A percentile compares a stretch with the other conserved stretches of the same genome.
phyloP scores from a whole-genome alignment of 129 eudicot genomes.

The Lactuca sativa region DNA sequence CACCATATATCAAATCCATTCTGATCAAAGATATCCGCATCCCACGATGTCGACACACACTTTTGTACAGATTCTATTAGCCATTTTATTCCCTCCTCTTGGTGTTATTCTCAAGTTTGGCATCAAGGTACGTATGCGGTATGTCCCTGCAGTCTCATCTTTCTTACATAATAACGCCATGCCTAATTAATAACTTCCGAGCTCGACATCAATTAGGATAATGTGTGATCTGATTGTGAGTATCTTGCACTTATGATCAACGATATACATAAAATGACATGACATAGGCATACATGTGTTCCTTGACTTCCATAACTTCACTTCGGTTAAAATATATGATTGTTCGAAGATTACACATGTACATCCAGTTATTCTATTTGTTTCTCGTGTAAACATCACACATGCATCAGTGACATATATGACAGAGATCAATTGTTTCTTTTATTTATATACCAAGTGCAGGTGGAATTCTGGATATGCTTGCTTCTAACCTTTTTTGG shows the following conservation, averaged over 20 bases:
- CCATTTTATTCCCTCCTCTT: conserved; percentile 71
- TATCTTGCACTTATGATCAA: no score
- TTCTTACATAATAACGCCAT: no score
- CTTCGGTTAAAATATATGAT: neutral
- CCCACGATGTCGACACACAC: conserved; percentile 41
- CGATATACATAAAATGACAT: no score
- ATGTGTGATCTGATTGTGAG: no score
- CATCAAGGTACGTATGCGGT: conserved; percentile 37
- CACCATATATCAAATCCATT: conserved; percentile 5
- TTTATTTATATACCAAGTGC: neutral
- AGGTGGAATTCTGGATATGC: neutral
- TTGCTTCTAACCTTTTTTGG: neutral
- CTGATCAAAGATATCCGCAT: neutral
- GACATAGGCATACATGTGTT: no score
- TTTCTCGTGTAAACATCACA: no score
- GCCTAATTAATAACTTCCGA: no score
- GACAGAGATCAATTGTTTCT: neutral
- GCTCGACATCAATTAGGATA: no score
- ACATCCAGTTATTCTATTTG: no score
- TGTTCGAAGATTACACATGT: neutral
- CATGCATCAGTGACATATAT: neutral
- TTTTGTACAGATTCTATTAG: conserved; percentile 53
- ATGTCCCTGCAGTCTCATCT: no score
- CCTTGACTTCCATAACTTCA: neutral
- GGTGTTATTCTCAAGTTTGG: conserved; percentile 69